phyloP scores from a whole-genome alignment of 306 rosid genomes.

The Mucuna pruriens region DNA sequence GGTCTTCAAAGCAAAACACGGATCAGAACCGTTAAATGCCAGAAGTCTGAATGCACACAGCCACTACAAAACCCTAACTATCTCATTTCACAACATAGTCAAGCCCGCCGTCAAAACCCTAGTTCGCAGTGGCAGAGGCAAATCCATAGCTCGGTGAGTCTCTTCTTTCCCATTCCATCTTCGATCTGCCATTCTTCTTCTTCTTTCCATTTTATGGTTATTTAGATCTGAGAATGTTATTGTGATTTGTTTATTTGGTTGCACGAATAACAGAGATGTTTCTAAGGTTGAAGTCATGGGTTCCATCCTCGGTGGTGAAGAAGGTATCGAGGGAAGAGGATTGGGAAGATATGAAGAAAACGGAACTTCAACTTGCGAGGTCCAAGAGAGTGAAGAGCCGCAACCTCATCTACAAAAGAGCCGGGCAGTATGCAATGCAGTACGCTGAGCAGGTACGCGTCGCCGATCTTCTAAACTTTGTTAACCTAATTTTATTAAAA shows the following conservation, averaged over 20 bases:
- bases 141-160: constrained; percentile 13
- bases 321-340: constrained; percentile 81
- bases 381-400: constrained; percentile 73
- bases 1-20: accelerated
- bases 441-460: constrained; percentile 64
- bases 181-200: not conserved
- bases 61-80: constrained; percentile 51
- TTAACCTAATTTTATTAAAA: not conserved
- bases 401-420: constrained; percentile 67
- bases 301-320: constrained; percentile 85
- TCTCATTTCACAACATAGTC: not conserved
- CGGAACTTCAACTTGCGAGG: constrained; percentile 56
- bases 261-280: constrained; percentile 49
- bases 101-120: constrained; percentile 36
- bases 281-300: constrained; percentile 57
- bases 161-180: not conserved
- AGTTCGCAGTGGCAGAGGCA: not conserved
- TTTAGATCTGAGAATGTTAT: not conserved
- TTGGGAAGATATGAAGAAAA: constrained; percentile 87
- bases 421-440: constrained; percentile 67
- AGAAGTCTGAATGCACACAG: not conserved
- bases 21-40: constrained; percentile 29
- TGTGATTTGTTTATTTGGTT: not conserved
- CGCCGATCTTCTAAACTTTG: not conserved
- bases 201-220: not conserved